Base-by-base conservation (phyloP, 805 yeast genomes). In the Cyberlindnera americana region DNA sequence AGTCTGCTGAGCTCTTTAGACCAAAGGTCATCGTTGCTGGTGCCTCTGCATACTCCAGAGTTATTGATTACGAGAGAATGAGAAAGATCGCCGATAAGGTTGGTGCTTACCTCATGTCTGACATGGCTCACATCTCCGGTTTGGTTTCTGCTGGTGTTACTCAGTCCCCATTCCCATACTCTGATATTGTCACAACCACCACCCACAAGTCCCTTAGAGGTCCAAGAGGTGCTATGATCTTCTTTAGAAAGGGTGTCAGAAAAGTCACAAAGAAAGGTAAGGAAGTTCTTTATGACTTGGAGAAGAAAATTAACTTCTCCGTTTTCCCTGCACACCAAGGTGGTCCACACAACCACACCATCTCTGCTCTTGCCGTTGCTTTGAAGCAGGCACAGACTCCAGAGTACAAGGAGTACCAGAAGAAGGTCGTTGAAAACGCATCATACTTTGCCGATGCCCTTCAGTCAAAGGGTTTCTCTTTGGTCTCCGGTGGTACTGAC, bases 281-380 rank as follows among this genome's bases (percentile, higher is more conserved):
- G 71, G 96, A 89, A 69, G 72, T 88, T 43, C 69, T 73, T 43
- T 93, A 90, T 67, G 97, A 93, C 57, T 79, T 93, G 65, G 98
- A 93, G 69, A 83, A 79, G 67, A 87, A 87, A 64, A 90, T 93
- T 70, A 93, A 93, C 77, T 93, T 93, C 67, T 89, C 97, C 9
- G 99, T 93, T 40, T 93, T 93, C 91, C 99, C 99, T 59, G 99
- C 96, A 53, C 99, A 93, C 70, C 99, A 93, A 75, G 99, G 99
- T 75, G 99, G 99, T 64, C 99, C 99, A 57, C 98, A 93, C 72
- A 93, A 93, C 76, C 99, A 93, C 72, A 93, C 99, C 53, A 93
- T 93, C 63, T 83, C 97, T 54, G 99, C 98, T 25, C 72, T 93
- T 58, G 97, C 98, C 14, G 93, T 90, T 49, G 98, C 99, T 37